Base-by-base conservation (phyloP, 495 filamentous ascomycete species). In the Penicillium herquei region DNA sequence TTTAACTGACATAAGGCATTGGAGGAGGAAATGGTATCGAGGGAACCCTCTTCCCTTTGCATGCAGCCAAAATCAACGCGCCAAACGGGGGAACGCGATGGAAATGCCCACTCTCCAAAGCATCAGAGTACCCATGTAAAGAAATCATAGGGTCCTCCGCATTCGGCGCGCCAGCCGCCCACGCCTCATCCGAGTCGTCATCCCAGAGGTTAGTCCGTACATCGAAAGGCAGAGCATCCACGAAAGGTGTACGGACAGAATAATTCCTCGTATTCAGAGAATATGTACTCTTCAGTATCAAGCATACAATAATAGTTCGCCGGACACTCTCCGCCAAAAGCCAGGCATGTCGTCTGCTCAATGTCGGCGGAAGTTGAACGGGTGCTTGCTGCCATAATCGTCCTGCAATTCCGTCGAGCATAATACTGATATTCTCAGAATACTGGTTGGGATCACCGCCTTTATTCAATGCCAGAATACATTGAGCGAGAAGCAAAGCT, bases 251-350 rank as follows among this genome's bases (percentile, higher is more conserved):
- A 4, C 76, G 75, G 41, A 68, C 66, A 0, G 71, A 70, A 46
- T 65, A 77, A 7, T 74, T 72, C 31, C 66, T 49, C 37, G 67
- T 78, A 21, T 71, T 64, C 17, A 72, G 57, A 1, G 68, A 70
- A 54, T 76, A 78, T 6, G 70, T 66, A 35, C 70, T 73, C 18
- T 57, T 56, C 3, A 78, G 52, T 52, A 75, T 67, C 30, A 68
- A 65, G 30, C 59, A 59, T 33, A 77, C 63, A 26, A 76, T 71
- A 39, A 78, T 70, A 0, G 74, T 78, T 7, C 76, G 70, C 0
- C 78, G 69, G 6, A 77, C 71, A 44, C 67, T 75, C 53, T 79
- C 78, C 6, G 63, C 72, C 21, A 79, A 63, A 7, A 81, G 57
- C 78, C 78, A 81, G 10, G 68, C 68, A 2, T 61, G 70, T 66